Evolutionary conservation across 2,329 filamentous ascomycete species (phyloP).

Genomic region (Sclerotinia minor): DNA sequence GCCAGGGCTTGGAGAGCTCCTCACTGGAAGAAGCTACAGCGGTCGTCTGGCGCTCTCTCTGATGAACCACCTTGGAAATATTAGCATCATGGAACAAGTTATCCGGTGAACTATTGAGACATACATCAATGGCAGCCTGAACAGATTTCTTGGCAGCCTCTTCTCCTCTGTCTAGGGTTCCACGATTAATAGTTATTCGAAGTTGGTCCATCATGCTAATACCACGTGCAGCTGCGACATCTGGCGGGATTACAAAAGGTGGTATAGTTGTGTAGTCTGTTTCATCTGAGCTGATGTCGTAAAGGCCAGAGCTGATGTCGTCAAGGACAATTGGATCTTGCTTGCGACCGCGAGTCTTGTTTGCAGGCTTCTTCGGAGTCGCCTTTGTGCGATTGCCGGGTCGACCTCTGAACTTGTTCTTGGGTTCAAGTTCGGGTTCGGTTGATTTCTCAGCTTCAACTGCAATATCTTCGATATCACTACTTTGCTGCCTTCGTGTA

Average conservation of each 20-base stretch:
- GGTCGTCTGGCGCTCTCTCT: constrained; percentile 8
- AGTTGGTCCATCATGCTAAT: too few relatives aligned
- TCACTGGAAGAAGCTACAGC: constrained; percentile 22
- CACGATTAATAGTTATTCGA: too few relatives aligned
- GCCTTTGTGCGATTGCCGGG: neutral
- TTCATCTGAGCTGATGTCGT: constrained; percentile 13
- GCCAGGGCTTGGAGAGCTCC: too few relatives aligned
- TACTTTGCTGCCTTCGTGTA: constrained; percentile 6
- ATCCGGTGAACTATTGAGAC: neutral
- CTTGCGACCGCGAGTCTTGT: constrained; percentile 5
- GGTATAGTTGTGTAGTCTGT: neutral
- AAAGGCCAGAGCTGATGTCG: neutral
- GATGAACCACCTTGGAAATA: constrained; percentile 7
- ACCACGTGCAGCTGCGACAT: too few relatives aligned
- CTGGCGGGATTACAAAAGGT: too few relatives aligned
- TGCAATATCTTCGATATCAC: neutral
- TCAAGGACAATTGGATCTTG: constrained; percentile 12
- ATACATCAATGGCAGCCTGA: constrained; percentile 6
- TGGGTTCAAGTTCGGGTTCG: constrained; percentile 1
- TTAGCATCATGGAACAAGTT: constrained; percentile 10
- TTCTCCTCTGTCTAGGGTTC: constrained; percentile 1
- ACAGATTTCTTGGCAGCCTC: neutral
- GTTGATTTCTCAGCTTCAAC: constrained; percentile 6
- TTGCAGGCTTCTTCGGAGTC: constrained; percentile 5
- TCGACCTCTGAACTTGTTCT: constrained; percentile 1